These are phyloP conservation scores for Metarhizium brunneum DNA, from an alignment of 2,329 filamentous ascomycete species.

Conservation along the genomic window DNA sequence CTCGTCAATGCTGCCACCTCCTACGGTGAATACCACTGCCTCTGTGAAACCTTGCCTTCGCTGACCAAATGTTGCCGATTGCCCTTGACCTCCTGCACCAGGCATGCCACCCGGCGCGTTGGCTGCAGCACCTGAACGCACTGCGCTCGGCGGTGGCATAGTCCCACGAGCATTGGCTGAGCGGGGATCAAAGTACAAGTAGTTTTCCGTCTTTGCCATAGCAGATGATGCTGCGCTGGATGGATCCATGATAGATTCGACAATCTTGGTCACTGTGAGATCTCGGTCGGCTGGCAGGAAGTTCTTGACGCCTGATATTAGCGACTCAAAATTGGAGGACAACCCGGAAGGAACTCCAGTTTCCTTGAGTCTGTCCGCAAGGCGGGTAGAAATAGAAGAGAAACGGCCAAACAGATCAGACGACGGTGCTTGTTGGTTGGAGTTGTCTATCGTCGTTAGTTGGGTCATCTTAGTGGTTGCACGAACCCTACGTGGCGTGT, in stretches of 20 bases:
- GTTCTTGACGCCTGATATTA: constrained; percentile 95
- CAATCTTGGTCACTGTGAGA: constrained; percentile 93
- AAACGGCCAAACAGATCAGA: constrained; percentile 88
- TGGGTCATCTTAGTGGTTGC: constrained; percentile 97
- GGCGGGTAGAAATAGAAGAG: constrained; percentile 79
- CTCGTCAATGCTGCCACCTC: constrained; percentile 96
- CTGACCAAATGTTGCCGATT: constrained; percentile 81
- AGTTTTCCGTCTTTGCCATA: constrained; percentile 92
- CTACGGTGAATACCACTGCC: constrained; percentile 88
- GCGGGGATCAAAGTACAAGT: constrained; percentile 93
- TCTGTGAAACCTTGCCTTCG: constrained; percentile 81
- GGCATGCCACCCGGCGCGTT: constrained; percentile 39
- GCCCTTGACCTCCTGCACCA: constrained; percentile 47
- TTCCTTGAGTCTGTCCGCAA: constrained; percentile 91
- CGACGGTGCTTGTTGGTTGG: constrained; percentile 50
- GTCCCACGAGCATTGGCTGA: constrained; percentile 88
- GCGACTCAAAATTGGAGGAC: constrained; percentile 78
- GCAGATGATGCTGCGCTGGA: constrained; percentile 80
- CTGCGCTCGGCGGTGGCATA: constrained; percentile 68
- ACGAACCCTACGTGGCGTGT: constrained; percentile 52
- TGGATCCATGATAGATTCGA: constrained; percentile 96
- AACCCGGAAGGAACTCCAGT: constrained; percentile 63
- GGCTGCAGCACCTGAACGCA: constrained; percentile 33
- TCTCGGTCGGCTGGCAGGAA: constrained; percentile 95
- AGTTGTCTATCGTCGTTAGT: constrained; percentile 73